Evolutionary conservation across 2,329 filamentous ascomycete species (phyloP), one percentile per base, ranked within the genome.

Genomic region (Grosmannia penicillata): DNA sequence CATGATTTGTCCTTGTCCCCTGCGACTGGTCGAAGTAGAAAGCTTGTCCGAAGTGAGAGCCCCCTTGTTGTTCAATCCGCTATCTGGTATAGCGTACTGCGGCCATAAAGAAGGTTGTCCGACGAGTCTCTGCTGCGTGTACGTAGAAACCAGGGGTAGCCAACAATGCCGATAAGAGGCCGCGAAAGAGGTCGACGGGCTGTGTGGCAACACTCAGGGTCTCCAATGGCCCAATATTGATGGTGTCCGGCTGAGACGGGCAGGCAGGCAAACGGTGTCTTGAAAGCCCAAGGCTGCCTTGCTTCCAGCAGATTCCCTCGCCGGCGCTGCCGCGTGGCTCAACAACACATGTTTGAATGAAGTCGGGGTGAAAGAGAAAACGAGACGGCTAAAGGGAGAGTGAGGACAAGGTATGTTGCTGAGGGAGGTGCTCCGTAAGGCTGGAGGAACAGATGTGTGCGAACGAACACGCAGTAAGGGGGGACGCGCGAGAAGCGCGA

Each of bases 1-100:
- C 51, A 58, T 57, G 38, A 6, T 10, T 4, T 14, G 6, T 19
- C n/a, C 13, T 34, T 18, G 21, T 7, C 19, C 45, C 45, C 42
- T 45, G 40, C 30, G 39, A 38, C 17, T 14, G 21, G 22, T 8
- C 30, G 15, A 25, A n/a, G 15, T 28, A 8, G 23, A 26, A 18
- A 17, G 4, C n/a, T n/a, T n/a, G n/a, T n/a, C n/a, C n/a, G n/a
- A n/a, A n/a, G n/a, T n/a, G n/a, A n/a, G n/a, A n/a, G n/a, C n/a
- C n/a, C n/a, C n/a, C n/a, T n/a, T n/a, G n/a, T n/a, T n/a, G n/a
- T n/a, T n/a, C n/a, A n/a, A n/a, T n/a, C n/a, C n/a, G n/a, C n/a
- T 13, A 13, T 27, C 26, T 14, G n/a, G 26, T 5, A 5, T 13
- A 27, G 10, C 26, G 26, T 27, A 5, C 26, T 13, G 26, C 26